phyloP scores from a whole-genome alignment of 2,329 filamentous ascomycete species.

The Monosporascus ibericus region DNA sequence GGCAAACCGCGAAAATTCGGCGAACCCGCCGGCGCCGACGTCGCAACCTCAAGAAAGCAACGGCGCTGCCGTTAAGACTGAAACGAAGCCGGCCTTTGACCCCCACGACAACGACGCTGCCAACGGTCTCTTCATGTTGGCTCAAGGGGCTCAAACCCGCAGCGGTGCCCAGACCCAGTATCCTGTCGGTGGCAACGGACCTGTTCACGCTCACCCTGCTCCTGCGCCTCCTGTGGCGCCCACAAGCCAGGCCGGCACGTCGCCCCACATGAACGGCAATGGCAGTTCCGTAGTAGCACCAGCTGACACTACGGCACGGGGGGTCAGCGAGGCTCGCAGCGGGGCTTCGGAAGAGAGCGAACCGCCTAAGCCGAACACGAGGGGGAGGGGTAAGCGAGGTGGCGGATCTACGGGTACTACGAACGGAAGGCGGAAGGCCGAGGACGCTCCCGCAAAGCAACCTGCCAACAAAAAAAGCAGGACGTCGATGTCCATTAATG shows the following conservation, averaged over 20 bases:
- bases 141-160: slow-evolving; percentile 54
- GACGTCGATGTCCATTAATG: slow-evolving; percentile 30
- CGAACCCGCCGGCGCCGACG: slow-evolving; percentile 29
- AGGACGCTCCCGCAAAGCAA: slow-evolving; percentile 56
- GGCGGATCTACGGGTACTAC: slow-evolving; percentile 32
- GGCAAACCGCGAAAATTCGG: slow-evolving; percentile 36
- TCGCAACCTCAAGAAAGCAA: slow-evolving; percentile 52
- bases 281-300: slow-evolving; percentile 36
- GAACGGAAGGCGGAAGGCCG: slow-evolving; percentile 74
- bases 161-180: slow-evolving; percentile 50
- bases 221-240: slow-evolving; percentile 31
- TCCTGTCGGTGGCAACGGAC: slow-evolving; percentile 37
- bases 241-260: slow-evolving; percentile 33
- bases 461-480: slow-evolving; percentile 67
- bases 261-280: slow-evolving; percentile 48
- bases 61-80: slow-evolving; percentile 37
- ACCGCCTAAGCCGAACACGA: slow-evolving; percentile 57
- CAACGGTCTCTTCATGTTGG: slow-evolving; percentile 88
- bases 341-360: slow-evolving; percentile 69
- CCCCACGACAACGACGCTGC: slow-evolving; percentile 93
- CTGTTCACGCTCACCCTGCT: slow-evolving; percentile 44
- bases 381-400: slow-evolving; percentile 65
- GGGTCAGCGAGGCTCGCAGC: slow-evolving; percentile 61
- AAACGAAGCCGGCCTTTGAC: slow-evolving; percentile 57
- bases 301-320: slow-evolving; percentile 36